These are phyloP conservation scores for Globisporangium parvum DNA, from an alignment of 352 stramenopile species.

Conservation along the genomic window DNA sequence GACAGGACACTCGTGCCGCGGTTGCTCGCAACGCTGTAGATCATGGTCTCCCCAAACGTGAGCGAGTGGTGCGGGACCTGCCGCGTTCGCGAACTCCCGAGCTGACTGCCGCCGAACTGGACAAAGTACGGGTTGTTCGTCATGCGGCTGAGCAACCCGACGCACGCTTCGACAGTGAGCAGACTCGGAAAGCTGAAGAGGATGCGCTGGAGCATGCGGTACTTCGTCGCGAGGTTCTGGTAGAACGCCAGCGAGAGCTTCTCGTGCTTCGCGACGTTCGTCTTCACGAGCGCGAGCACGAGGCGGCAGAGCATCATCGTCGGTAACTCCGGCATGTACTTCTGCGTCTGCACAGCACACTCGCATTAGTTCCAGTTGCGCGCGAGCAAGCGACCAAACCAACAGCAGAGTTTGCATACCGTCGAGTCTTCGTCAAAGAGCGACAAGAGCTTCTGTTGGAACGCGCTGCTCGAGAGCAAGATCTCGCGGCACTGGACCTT, in stretches of 20 bases:
- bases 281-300: conserved; percentile 60
- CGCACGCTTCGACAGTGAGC: conserved; percentile 62
- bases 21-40: conserved; percentile 31
- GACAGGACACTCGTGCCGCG: conserved; percentile 16
- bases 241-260: conserved; percentile 60
- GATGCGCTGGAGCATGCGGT: conserved; percentile 71
- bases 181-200: conserved; percentile 71
- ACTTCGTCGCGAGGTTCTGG: conserved; percentile 64
- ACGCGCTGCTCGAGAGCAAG: conserved; percentile 54
- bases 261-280: conserved; percentile 54
- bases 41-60: conserved; percentile 54
- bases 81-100: conserved; percentile 32
- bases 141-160: conserved; percentile 72
- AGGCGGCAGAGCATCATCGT: conserved; percentile 79
- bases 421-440: conserved; percentile 66
- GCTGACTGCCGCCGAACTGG: conserved; percentile 39
- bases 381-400: not conserved
- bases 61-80: conserved; percentile 44
- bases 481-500: conserved; percentile 49
- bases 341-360: conserved; percentile 28
- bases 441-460: conserved; percentile 55
- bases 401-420: conserved; percentile 20
- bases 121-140: conserved; percentile 60
- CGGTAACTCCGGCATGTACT: conserved; percentile 59
- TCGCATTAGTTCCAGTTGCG: not conserved